phyloP scores from a whole-genome alignment of 1,284 basidiomycete species.

The Porogramme epimiltina region DNA sequence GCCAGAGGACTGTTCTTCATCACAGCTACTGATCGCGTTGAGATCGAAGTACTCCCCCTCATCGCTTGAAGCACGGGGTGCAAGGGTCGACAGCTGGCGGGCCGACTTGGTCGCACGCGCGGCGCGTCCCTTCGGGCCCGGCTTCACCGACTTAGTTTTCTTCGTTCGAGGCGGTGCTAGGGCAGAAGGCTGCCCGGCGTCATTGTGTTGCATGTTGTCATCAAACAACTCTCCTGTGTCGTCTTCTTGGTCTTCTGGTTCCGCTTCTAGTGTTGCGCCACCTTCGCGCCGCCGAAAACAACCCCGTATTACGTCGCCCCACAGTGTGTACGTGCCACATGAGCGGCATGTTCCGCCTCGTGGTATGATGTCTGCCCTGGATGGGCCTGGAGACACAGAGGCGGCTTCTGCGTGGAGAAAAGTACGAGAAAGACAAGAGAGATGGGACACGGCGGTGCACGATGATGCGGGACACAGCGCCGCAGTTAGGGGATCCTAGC shows the following conservation, averaged over 20 bases:
- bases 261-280: slow-evolving; percentile 28
- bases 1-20: slow-evolving; percentile 23
- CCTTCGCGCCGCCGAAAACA: slow-evolving; percentile 60
- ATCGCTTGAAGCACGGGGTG: slow-evolving; percentile 3
- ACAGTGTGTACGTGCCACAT: slow-evolving; percentile 59
- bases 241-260: slow-evolving; percentile 29
- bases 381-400: neutral
- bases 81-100: slow-evolving; percentile 8
- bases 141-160: slow-evolving; percentile 1
- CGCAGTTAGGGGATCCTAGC: slow-evolving; percentile 59
- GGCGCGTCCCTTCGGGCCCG: neutral
- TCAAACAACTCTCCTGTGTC: slow-evolving; percentile 23
- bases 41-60: slow-evolving; percentile 37
- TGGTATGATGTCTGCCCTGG: slow-evolving; percentile 51
- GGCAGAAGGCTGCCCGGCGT: slow-evolving; percentile 1
- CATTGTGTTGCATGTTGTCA: slow-evolving; percentile 29
- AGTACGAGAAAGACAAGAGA: slow-evolving; percentile 64
- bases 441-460: slow-evolving; percentile 64
- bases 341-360: slow-evolving; percentile 60
- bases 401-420: slow-evolving; percentile 43
- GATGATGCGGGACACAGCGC: slow-evolving; percentile 50
- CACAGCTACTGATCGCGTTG: slow-evolving; percentile 30
- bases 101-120: neutral
- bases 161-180: slow-evolving; percentile 1
- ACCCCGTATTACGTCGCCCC: slow-evolving; percentile 75